phyloP scores from a whole-genome alignment of 2,329 filamentous ascomycete genomes.

The Thermothelomyces thermophilus region DNA sequence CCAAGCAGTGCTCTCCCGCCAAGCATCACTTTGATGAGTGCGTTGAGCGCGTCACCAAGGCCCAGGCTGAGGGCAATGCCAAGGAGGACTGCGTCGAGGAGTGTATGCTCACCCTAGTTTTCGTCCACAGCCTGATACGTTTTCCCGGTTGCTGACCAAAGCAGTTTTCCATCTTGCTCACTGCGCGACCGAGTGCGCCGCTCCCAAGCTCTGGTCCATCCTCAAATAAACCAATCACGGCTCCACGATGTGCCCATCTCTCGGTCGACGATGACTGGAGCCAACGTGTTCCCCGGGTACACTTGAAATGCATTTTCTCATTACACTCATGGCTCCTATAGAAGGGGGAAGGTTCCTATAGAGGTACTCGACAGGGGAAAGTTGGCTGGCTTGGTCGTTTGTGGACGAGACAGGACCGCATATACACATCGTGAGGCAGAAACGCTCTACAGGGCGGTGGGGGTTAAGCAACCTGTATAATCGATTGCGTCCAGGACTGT shows the following conservation, averaged over 20 bases:
- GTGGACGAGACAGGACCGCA: background rate
- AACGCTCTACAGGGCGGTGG: slow-evolving; percentile 1
- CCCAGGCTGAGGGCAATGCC: slow-evolving; percentile 58
- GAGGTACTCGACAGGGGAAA: slow-evolving; percentile 8
- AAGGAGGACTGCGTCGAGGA: slow-evolving; percentile 98
- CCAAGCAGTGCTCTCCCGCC: slow-evolving; percentile 71
- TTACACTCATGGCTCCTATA: slow-evolving; percentile 14
- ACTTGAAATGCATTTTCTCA: slow-evolving; percentile 11
- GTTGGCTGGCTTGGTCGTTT: slow-evolving; percentile 6
- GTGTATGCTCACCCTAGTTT: slow-evolving; percentile 58
- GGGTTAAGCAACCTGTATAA: slow-evolving; percentile 16
- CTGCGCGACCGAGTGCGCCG: slow-evolving; percentile 88
- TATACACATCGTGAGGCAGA: slow-evolving; percentile 1
- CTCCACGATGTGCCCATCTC: slow-evolving; percentile 9
- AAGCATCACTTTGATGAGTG: slow-evolving; percentile 99
- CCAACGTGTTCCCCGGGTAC: slow-evolving; percentile 8
- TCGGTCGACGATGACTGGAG: slow-evolving; percentile 3
- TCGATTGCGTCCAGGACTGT: slow-evolving; percentile 2
- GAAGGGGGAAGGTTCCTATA: slow-evolving; percentile 12
- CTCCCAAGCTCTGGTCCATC: slow-evolving; percentile 87
- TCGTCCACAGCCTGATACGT: background rate
- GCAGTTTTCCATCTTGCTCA: slow-evolving; percentile 98
- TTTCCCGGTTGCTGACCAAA: background rate
- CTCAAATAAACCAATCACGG: slow-evolving; percentile 63
- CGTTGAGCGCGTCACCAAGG: slow-evolving; percentile 77